Evolutionary conservation across 179 eudicot genomes (phyloP).

Genomic region (Beta corolliflora): DNA sequence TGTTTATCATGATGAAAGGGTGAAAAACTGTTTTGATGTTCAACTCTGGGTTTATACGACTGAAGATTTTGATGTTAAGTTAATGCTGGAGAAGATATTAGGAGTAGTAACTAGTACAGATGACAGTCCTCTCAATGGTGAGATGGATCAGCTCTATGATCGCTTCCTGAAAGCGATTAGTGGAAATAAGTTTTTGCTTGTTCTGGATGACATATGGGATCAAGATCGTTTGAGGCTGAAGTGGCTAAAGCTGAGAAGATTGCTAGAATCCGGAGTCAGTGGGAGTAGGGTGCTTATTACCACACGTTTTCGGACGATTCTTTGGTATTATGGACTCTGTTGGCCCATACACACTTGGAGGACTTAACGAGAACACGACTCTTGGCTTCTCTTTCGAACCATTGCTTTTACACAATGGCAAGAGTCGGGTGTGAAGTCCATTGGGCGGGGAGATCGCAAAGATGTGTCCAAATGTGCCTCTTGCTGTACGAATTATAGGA

Average conservation of each 20-base stretch:
- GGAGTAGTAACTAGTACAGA: not conserved
- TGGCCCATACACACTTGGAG: not conserved
- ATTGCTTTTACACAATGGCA: not conserved
- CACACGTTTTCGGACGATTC: too few relatives aligned
- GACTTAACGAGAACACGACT: conserved; percentile 12
- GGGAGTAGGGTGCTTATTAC: too few relatives aligned
- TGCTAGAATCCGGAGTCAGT: too few relatives aligned
- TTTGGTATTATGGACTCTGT: too few relatives aligned
- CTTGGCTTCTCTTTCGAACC: conserved; percentile 16
- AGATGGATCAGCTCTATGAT: not conserved
- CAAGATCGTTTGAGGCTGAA: not conserved
- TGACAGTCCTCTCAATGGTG: not conserved
- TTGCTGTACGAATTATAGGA: conserved; percentile 15
- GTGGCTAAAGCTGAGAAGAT: too few relatives aligned
- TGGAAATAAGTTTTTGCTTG: conserved; percentile 18
- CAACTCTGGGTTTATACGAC: conserved; percentile 10
- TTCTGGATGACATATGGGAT: conserved; percentile 22
- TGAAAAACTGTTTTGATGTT: conserved; percentile 12
- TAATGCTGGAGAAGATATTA: conserved; percentile 11
- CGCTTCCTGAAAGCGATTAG: not conserved
- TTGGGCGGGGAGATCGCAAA: conserved; percentile 14
- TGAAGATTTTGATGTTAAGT: not conserved
- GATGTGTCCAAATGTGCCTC: conserved; percentile 17
- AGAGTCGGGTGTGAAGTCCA: not conserved
- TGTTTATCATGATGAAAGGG: conserved; percentile 15